Evolutionary conservation across 257 asterid species (phyloP), one percentile per base, ranked within the genome.

Genomic region (Handroanthus guayacan): DNA sequence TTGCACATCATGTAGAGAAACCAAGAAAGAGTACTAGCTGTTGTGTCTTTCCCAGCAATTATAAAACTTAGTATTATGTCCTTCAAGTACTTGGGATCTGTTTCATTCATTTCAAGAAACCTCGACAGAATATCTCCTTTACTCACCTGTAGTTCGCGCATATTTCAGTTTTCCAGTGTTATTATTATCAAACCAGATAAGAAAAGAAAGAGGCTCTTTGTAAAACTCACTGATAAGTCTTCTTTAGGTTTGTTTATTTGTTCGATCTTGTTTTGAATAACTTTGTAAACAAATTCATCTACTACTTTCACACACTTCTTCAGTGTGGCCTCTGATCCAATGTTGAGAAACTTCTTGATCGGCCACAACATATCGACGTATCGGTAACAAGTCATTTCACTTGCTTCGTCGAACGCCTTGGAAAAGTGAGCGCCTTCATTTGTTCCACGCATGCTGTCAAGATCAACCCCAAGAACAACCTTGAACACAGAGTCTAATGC

Each of bases 1-100:
- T 83, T 89, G 85, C 97, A 90, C 84, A 90, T 75, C 88, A 89
- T 81, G 76, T 90, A 90, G 77, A 90, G 78, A 69, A 90, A 90
- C 97, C 95, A 89, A 5, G 97, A 84, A 50, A 91, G 95, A 17
- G 91, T 82, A 64, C 84, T 86, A 0, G 93, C 93, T 52, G 95
- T 86, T 16, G 95, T 84, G 70, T 91, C 95, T 76, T 91, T 91
- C 34, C 97, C 95, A 56, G 95, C 97, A 79, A 89, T 87, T 41
- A 91, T 87, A 78, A 91, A 89, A 78, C 93, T 89, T 6, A 91
- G 87, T 31, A 87, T 87, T 72, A 91, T 91, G 41, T 91, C 95
- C 80, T 85, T 86, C 13, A 87, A 80, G 82, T 89, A 89, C 82
- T 86, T 86, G 3, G 92, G 89, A 82, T 89, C 86, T 7, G 88